phyloP scores from a whole-genome alignment of 441 rosid species.

The Codiaeum variegatum region DNA sequence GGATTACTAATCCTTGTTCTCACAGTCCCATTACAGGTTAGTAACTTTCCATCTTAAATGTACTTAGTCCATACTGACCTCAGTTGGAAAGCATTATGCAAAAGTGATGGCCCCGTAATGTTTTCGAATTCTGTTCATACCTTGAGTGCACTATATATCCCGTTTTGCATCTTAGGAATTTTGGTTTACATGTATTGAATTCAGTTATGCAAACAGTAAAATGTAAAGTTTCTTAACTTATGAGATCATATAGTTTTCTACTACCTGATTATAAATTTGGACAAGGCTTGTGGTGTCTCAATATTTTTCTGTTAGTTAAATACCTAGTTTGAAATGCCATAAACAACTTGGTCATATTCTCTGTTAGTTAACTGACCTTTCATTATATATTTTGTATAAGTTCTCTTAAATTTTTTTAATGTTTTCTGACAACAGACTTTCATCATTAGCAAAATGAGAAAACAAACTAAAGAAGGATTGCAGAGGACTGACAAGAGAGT shows the following conservation, averaged over 20 bases:
- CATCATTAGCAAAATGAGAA: conserved; percentile 79
- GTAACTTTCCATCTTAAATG: conserved; percentile 5
- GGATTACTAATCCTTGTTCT: conserved; percentile 70
- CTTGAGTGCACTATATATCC: too few species aligned
- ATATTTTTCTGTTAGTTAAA: background rate
- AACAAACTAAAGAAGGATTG: conserved; percentile 83
- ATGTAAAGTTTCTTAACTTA: too few species aligned
- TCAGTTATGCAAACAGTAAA: too few species aligned
- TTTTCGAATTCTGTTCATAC: too few species aligned
- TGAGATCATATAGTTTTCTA: too few species aligned
- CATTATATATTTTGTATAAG: conserved; percentile 12
- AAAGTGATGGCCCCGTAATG: background rate
- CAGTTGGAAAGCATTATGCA: background rate
- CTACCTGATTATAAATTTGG: background rate
- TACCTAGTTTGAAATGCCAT: background rate
- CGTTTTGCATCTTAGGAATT: too few species aligned
- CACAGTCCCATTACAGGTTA: conserved; percentile 74
- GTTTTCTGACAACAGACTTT: conserved; percentile 51
- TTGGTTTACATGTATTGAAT: too few species aligned
- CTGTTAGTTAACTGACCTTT: background rate
- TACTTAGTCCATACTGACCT: background rate
- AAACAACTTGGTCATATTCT: background rate
- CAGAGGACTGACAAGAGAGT: conserved; percentile 95
- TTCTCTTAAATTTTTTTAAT: conserved; percentile 9
- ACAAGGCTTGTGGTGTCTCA: background rate